Percentiles rank a stretch among this genome's conserved stretches.
phyloP scores from a whole-genome alignment of 1,284 basidiomycete species.

The Trichosporon faecale region DNA sequence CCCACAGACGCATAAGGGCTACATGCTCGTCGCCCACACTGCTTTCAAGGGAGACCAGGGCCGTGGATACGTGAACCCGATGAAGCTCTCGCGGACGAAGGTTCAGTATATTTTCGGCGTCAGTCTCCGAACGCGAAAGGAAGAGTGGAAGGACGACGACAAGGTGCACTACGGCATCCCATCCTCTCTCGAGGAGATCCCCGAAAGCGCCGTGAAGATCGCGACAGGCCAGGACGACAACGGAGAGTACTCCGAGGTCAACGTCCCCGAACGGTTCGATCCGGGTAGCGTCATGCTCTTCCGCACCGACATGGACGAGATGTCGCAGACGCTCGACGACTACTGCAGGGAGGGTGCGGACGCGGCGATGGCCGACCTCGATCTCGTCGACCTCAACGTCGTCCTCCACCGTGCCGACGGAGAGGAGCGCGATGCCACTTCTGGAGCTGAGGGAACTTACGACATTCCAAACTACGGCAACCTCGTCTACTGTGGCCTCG shows the following conservation, averaged over 20 bases:
- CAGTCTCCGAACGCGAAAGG: constrained; percentile 64
- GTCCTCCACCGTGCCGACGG: constrained; percentile 77
- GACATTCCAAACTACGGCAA: constrained; percentile 68
- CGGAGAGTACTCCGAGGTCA: constrained; percentile 71
- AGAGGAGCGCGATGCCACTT: constrained; percentile 83
- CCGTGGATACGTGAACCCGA: constrained; percentile 73
- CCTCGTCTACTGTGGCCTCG: constrained; percentile 82
- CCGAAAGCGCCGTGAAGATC: constrained; percentile 56
- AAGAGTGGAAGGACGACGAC: constrained; percentile 60
- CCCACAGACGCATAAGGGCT: constrained; percentile 84
- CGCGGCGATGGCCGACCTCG: constrained; percentile 69
- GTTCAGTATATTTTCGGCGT: constrained; percentile 78
- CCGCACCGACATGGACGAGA: constrained; percentile 64
- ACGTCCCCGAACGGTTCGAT: constrained; percentile 79
- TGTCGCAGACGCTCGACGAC: constrained; percentile 64
- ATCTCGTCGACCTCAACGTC: constrained; percentile 82
- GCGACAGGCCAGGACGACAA: constrained; percentile 59
- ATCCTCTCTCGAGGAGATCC: constrained; percentile 65
- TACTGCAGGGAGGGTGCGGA: constrained; percentile 67
- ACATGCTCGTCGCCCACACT: constrained; percentile 82
- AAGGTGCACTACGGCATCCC: constrained; percentile 69
- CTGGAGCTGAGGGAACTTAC: constrained; percentile 65
- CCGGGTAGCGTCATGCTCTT: constrained; percentile 90
- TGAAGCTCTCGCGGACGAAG: constrained; percentile 73
- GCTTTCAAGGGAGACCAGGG: constrained; percentile 81